Conservation (phyloP, 805 yeast genomes). For the Saccharomycopsis amapae region DNA sequence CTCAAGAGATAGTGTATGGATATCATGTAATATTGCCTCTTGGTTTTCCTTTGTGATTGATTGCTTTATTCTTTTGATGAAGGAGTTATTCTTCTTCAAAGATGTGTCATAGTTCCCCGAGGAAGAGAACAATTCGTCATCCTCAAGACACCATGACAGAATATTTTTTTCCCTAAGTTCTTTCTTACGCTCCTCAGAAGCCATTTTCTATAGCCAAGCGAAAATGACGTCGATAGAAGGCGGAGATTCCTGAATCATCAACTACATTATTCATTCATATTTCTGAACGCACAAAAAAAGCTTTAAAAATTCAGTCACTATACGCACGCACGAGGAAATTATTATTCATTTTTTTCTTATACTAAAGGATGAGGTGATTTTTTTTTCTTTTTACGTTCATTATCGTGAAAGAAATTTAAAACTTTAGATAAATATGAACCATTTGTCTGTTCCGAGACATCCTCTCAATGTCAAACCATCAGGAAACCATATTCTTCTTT, state of each 20-base stretch:
- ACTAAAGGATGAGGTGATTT: neutral
- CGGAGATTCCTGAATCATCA: too few relatives aligned
- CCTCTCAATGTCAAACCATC: conserved; percentile 70
- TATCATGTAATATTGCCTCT: conserved; percentile 48
- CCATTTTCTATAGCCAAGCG: neutral
- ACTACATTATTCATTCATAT: too few relatives aligned
- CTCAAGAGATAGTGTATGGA: conserved; percentile 54
- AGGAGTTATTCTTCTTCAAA: conserved; percentile 74
- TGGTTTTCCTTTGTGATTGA: conserved; percentile 44
- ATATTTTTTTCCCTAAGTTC: neutral
- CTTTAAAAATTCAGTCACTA: too few relatives aligned
- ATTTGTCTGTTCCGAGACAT: conserved; percentile 36
- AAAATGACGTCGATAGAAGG: too few relatives aligned
- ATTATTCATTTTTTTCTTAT: too few relatives aligned
- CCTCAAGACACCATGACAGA: neutral
- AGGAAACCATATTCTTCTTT: conserved; percentile 48
- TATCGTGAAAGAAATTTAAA: neutral
- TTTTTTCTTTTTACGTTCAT: too few relatives aligned
- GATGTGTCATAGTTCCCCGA: conserved; percentile 52
- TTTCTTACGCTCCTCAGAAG: neutral
- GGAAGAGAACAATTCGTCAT: neutral
- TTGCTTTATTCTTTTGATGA: conserved; percentile 60
- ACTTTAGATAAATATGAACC: neutral
- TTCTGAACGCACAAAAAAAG: too few relatives aligned
- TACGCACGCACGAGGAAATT: too few relatives aligned